Evolutionary conservation across 192 early-diverging fungal genomes (phyloP), one percentile per base, ranked within the genome.

Genomic region (Backusella liffmaniae): DNA sequence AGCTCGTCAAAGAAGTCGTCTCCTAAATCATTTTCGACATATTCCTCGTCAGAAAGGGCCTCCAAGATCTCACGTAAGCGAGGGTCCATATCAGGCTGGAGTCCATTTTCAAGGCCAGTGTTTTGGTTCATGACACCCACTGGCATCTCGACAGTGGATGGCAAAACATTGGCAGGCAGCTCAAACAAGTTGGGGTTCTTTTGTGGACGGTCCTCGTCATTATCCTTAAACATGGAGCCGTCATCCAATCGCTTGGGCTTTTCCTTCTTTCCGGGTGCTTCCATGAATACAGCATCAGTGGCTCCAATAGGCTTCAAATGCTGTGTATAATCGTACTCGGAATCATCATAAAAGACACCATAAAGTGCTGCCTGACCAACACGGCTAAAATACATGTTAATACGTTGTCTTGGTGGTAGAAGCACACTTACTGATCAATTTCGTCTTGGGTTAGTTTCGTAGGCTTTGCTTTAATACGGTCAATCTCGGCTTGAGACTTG

Each of bases 311-410:
- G 80, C 46, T 91, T 91, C 79, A 99, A 87, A 73, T 99, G 97
- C 86, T 98, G 89, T 72, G 92, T 89, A 84, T 99, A 99, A 83
- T 99, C 94, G 83, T 98, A 99, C 41, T 95, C 87, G 69, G 89
- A 86, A 82, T 99, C 96, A 74, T 94, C 93, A 81, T 94, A 95
- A 74, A 93, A 96, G 51, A 98, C 87, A 73, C 98, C 97, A 75
- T 95, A 93, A 70, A 97, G 79, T 5, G 98, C 93, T 5, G 96
- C 92, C 79, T 94, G 78, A 12, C 93, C 91, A 30, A 88, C 84
- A 42, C 79, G 79, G 71, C 85, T 86, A 65, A 44, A 44, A 32
- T 2, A 32, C 32, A 3, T 32, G 32, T 32, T 32, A 32, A 3
- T 32, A 32, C 32, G 2, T 32, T 32, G 3, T 3, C 32, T 32